Percentiles rank a stretch among this genome's conserved stretches.
phyloP scores from a whole-genome alignment of 768 basidiomycete species.

The Lepiota venenata region DNA sequence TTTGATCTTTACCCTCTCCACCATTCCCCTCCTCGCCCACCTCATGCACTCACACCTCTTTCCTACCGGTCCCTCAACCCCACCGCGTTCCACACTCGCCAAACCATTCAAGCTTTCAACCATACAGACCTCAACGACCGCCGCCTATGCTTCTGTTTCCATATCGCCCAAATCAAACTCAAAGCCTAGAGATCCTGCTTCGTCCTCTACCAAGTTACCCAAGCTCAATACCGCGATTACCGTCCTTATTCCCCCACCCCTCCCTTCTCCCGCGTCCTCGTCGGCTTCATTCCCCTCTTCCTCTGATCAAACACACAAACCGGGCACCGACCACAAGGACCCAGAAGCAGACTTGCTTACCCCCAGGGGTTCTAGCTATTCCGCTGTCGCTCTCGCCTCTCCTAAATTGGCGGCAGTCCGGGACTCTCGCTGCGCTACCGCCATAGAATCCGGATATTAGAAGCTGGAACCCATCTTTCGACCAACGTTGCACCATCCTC shows the following conservation, averaged over 20 bases:
- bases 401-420: not conserved
- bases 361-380: not conserved
- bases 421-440: not conserved
- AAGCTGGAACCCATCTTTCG: not conserved
- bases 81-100: not conserved
- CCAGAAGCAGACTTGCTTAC: not conserved
- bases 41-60: not conserved
- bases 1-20: slow-evolving; percentile 6
- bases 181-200: not conserved
- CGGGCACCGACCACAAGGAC: not conserved
- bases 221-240: slow-evolving; percentile 5
- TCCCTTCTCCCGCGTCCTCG: slow-evolving; percentile 10
- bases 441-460: not conserved
- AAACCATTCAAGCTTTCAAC: not conserved
- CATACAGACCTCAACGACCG: not conserved
- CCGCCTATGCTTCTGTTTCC: not conserved
- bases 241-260: slow-evolving; percentile 4
- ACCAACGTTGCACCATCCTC: not conserved
- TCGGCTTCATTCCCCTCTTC: slow-evolving; percentile 5
- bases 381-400: not conserved
- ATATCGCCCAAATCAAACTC: not conserved
- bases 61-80: not conserved
- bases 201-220: not conserved
- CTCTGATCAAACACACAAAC: slow-evolving; percentile 5
- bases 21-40: slow-evolving; percentile 2